These are phyloP conservation scores for Casuarina glauca DNA, from an alignment of 306 rosid genomes.

Conservation along the genomic window DNA sequence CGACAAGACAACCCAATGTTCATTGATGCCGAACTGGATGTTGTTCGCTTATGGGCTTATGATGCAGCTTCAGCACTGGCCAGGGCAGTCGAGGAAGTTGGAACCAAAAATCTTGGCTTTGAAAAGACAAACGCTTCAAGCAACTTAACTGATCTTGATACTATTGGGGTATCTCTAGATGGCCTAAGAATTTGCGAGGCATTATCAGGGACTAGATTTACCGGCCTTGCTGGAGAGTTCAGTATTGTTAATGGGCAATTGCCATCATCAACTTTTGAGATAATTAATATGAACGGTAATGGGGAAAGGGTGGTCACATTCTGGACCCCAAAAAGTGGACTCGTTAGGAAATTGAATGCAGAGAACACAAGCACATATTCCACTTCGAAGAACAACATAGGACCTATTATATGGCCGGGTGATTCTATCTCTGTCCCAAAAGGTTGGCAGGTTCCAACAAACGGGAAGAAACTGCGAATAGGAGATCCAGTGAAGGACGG, in stretches of 20 bases:
- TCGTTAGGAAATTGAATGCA: constrained; percentile 23
- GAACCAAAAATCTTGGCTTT: constrained; percentile 1
- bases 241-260: constrained; percentile 22
- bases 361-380: background rate
- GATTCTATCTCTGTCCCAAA: constrained; percentile 31
- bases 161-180: constrained; percentile 31
- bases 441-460: constrained; percentile 55
- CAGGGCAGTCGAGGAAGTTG: constrained; percentile 49
- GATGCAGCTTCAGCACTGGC: constrained; percentile 62
- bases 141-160: constrained; percentile 37
- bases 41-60: constrained; percentile 58
- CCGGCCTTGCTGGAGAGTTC: constrained; percentile 25
- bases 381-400: constrained; percentile 23
- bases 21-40: constrained; percentile 25
- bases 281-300: constrained; percentile 42
- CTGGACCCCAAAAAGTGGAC: constrained; percentile 49
- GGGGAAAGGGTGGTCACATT: constrained; percentile 45
- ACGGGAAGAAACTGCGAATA: constrained; percentile 38
- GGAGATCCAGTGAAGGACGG: constrained; percentile 36
- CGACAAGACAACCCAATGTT: constrained; percentile 26
- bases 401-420: constrained; percentile 59
- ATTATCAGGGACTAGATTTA: constrained; percentile 17
- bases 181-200: constrained; percentile 40
- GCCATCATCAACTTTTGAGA: constrained; percentile 20
- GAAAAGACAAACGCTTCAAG: constrained; percentile 14